Conservation (phyloP, 331 rosid species). For the Phaseolus coccineus region DNA sequence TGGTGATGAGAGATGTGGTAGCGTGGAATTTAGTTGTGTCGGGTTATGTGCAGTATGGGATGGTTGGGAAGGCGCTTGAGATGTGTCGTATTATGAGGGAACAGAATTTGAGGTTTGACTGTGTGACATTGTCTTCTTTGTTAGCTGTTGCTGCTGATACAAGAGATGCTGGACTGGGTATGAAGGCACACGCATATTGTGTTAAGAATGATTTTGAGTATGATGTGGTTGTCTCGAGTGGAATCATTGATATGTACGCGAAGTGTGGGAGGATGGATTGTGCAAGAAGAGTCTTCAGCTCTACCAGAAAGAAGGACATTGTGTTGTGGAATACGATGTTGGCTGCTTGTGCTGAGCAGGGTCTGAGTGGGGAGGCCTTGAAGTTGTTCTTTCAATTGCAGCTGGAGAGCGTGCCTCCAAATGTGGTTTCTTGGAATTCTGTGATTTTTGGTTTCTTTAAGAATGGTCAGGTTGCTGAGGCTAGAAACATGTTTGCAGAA, state of each 20-base stretch:
- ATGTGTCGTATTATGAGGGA: constrained; percentile 61
- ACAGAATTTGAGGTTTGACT: constrained; percentile 69
- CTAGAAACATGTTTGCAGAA: constrained; percentile 67
- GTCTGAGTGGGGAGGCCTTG: constrained; percentile 78
- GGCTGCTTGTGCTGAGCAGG: constrained; percentile 76
- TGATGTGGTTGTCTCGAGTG: constrained; percentile 67
- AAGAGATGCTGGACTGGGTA: constrained; percentile 60
- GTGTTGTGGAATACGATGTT: constrained; percentile 82
- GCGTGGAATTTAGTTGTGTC: constrained; percentile 84
- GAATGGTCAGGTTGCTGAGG: constrained; percentile 73
- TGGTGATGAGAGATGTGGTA: constrained; percentile 69
- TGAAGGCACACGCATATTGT: constrained; percentile 73
- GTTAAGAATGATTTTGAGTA: constrained; percentile 67
- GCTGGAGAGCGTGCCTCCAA: constrained; percentile 68
- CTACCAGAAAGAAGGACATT: constrained; percentile 56
- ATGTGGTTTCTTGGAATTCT: constrained; percentile 85
- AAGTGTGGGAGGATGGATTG: constrained; percentile 65
- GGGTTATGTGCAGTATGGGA: constrained; percentile 64
- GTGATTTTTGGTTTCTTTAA: constrained; percentile 69
- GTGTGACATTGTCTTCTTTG: constrained; percentile 72
- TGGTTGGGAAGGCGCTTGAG: constrained; percentile 62
- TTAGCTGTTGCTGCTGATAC: constrained; percentile 68
- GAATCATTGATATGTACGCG: constrained; percentile 76
- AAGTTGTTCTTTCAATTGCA: constrained; percentile 81
- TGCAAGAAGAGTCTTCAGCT: constrained; percentile 67